These are phyloP conservation scores for Aspergillus tanneri DNA, from an alignment of 2,329 filamentous ascomycete species.

Conservation along the genomic window DNA sequence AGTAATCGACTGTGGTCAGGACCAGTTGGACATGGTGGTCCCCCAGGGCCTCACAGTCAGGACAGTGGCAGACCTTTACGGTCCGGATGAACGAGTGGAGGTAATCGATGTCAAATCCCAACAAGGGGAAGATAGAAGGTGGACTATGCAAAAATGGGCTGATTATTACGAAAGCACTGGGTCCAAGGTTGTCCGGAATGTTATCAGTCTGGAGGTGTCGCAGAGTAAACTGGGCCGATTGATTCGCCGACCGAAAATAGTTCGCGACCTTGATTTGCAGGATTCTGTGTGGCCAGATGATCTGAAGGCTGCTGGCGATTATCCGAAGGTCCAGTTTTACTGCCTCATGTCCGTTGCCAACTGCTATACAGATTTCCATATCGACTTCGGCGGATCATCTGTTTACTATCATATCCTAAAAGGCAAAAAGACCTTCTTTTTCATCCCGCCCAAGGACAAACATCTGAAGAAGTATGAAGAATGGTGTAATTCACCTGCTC, in stretches of 20 bases:
- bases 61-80: conserved; percentile 63
- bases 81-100: conserved; percentile 60
- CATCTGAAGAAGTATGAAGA: conserved; percentile 70
- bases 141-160: conserved; percentile 66
- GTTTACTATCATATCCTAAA: conserved; percentile 70
- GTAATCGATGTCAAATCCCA: conserved; percentile 71
- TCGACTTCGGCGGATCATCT: conserved; percentile 69
- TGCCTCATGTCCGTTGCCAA: conserved; percentile 70
- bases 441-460: conserved; percentile 67
- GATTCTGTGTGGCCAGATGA: conserved; percentile 54
- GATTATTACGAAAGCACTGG: conserved; percentile 65
- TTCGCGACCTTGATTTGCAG: conserved; percentile 60
- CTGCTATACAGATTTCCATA: conserved; percentile 70
- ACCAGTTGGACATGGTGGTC: conserved; percentile 67
- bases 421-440: conserved; percentile 69
- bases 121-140: conserved; percentile 62
- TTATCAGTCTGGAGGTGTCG: conserved; percentile 68
- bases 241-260: conserved; percentile 62
- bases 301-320: conserved; percentile 55
- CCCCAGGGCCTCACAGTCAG: conserved; percentile 63
- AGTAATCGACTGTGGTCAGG: conserved; percentile 61
- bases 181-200: conserved; percentile 63
- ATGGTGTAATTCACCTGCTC: conserved; percentile 66
- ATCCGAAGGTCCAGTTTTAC: conserved; percentile 66
- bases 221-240: conserved; percentile 61